Base-by-base conservation (phyloP, 2,329 filamentous ascomycete species). In the Pseudocercospora macadamiae region DNA sequence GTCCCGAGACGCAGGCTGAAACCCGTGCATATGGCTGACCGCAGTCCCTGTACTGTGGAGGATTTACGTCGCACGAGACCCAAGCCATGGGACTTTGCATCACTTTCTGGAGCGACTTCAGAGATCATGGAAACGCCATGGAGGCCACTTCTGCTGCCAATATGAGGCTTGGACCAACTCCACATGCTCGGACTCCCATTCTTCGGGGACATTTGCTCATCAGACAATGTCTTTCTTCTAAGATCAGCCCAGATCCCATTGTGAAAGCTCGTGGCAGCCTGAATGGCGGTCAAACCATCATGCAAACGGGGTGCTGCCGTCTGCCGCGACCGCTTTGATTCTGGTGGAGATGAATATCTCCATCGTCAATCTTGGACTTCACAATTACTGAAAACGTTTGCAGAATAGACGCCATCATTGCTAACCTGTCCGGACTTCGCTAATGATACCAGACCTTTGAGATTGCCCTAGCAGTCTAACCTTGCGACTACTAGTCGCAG, bases 1-100 rank as follows among this genome's bases (percentile, higher is more conserved):
- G 16, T 42, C 39, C 52, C 59, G 48, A 45, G 52, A 59, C 34
- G 51, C 48, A 28, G 47, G 55, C 47, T 56, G 59, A 54, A 34
- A 61, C 55, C 30, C 51, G 37, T 47, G 37, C 47, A 48, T 21
- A 39, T 51, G 52, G 57, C 47, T 52, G 52, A 52, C 19, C 36
- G 9, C 9, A 30, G 36, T 12, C 8, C 26, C 26, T 14, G 28
- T 14, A 23, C n/a, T 23, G 19, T 16, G 25, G 19, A 36, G n/a
- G 7, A 7, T 32, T 25, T 21, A 51, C n/a, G 48, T 51, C 28
- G 18, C 48, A 51, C 48, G 48, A 36, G 42, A n/a, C 9, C n/a
- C 42, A 25, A 3, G n/a, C 3, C 21, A 45, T 12, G 12, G 42
- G 21, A 45, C n/a, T n/a, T n/a, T n/a, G n/a, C n/a, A 45, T 45